A percentile compares a stretch with the other conserved stretches of the same genome.
phyloP scores from a whole-genome alignment of 106 monocot genomes.

The Phalaenopsis aphrodite region DNA sequence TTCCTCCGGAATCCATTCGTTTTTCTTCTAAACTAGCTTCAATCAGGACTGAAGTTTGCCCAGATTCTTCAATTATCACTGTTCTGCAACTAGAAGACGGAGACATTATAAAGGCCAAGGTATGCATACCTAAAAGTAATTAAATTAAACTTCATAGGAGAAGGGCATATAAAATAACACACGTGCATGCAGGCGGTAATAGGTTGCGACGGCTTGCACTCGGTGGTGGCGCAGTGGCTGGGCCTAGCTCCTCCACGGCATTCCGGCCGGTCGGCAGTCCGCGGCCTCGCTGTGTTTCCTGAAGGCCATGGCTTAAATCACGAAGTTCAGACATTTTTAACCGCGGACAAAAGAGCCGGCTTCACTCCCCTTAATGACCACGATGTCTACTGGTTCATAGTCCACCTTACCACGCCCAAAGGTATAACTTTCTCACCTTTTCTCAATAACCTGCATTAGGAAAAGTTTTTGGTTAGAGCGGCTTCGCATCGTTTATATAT shows the following conservation, averaged over 20 bases:
- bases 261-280: conserved; percentile 34
- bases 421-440: neutral
- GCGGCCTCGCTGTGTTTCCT: conserved; percentile 22
- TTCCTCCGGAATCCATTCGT: conserved; percentile 44
- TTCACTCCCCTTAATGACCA: conserved; percentile 37
- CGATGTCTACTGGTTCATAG: conserved; percentile 63
- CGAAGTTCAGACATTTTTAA: neutral
- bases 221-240: conserved; percentile 55
- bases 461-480: too few relatives aligned
- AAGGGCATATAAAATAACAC: neutral
- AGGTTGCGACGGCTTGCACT: conserved; percentile 70
- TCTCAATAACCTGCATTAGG: too few relatives aligned
- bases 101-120: conserved; percentile 49
- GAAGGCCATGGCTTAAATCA: conserved; percentile 32
- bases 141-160: too few relatives aligned
- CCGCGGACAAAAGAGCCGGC: conserved; percentile 15
- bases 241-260: conserved; percentile 29
- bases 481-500: too few relatives aligned
- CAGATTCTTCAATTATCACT: conserved; percentile 2
- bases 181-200: conserved; percentile 36
- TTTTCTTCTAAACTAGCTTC: conserved; percentile 43
- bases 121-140: neutral
- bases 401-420: neutral
- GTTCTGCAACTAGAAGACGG: conserved; percentile 49
- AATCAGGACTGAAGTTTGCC: conserved; percentile 17